Evolutionary conservation across 192 early-diverging fungal species (phyloP), one percentile per base, ranked within the genome.

Genomic region (Gigaspora rosea): DNA sequence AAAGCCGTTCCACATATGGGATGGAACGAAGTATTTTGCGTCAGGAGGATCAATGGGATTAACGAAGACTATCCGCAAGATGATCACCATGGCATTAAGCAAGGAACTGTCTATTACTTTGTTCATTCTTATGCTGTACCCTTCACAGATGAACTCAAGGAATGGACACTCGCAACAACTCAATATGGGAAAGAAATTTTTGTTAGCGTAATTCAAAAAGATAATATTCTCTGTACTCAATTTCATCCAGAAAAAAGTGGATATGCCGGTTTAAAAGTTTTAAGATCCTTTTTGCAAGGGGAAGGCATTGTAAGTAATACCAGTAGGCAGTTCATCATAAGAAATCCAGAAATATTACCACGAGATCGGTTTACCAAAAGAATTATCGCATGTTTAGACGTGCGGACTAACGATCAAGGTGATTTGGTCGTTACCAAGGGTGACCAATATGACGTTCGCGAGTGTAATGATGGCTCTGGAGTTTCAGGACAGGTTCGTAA

Each of bases 241-340:
- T 99, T 99, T 85, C 98, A 99, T 79, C 98, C 98, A 8, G 98
- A 99, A 82, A 99, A 99, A 85, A 94, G 91, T 62, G 98, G 98
- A 4, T 87, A 84, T 36, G 93, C 97, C 2, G 98, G 98, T 16
- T 79, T 98, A 36, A 88, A 86, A 48, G 82, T 96, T 32, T 84
- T 99, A 15, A 84, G 87, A 64, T 88, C 94, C 3, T 98, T 98
- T 81, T 88, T 98, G 71, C 82, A 88, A 59, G 76, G 84, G 48
- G 82, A 84, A 58, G 79, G 81, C 67, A 11, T 78, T 59, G 51
- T 75, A 1, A 48, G 13, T 35, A 7, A 32, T 3, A 51, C 66
- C 80, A 1, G 50, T 47, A 11, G 61, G 32, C 4, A 22, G 36
- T 16, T 66, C 13, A 36, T 57, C 27, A 49, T 20, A 27, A 56